Conservation (phyloP, 225 moss, liverwort and hornwort genomes). For the Thuidium tamariscinum region DNA sequence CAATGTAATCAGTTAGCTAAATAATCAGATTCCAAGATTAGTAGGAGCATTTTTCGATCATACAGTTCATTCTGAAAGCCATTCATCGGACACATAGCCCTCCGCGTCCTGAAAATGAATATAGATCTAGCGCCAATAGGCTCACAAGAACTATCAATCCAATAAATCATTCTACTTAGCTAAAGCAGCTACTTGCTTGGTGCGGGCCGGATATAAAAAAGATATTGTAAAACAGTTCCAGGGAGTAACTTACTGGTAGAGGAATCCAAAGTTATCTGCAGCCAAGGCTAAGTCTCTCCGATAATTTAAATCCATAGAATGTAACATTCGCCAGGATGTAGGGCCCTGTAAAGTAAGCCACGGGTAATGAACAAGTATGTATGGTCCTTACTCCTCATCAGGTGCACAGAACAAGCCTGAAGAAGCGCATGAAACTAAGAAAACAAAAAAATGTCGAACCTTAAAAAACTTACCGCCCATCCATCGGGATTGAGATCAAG, state of each 20-base stretch:
- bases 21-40: neutral
- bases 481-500: conserved; percentile 75
- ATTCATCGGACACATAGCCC: no score
- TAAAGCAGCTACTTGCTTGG: neutral
- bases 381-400: neutral
- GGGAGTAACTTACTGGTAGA: conserved; percentile 48
- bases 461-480: conserved; percentile 46
- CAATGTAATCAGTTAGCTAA: neutral
- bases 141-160: no score
- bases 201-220: neutral
- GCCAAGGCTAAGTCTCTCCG: conserved; percentile 50
- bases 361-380: neutral
- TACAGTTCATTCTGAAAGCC: neutral
- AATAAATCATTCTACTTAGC: neutral
- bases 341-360: conserved; percentile 33
- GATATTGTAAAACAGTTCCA: neutral
- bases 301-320: conserved; percentile 66
- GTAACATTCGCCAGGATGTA: conserved; percentile 67
- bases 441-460: neutral
- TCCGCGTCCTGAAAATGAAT: neutral
- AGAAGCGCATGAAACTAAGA: neutral
- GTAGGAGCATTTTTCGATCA: neutral
- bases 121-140: neutral
- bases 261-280: conserved; percentile 62
- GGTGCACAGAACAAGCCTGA: neutral